phyloP scores from a whole-genome alignment of 192 early-diverging fungal species.

The Coemansia sp. region DNA sequence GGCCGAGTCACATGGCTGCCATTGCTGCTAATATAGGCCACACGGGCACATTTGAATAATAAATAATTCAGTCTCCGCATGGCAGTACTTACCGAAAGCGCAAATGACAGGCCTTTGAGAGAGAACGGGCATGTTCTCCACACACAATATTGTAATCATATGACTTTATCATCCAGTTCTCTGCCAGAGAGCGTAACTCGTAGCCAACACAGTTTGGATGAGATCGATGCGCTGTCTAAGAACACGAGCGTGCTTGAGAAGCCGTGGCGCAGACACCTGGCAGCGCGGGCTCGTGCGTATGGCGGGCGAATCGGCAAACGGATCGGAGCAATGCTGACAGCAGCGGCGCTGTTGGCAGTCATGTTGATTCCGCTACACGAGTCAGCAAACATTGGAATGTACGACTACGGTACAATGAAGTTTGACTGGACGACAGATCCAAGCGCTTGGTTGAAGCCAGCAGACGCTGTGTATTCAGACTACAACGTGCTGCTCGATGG shows the following conservation, averaged over 20 bases:
- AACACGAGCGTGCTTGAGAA: not conserved
- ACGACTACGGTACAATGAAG: slow-evolving; percentile 12
- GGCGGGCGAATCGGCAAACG: slow-evolving; percentile 12
- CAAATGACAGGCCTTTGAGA: not conserved
- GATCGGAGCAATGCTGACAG: slow-evolving; percentile 7
- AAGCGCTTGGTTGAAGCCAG: slow-evolving; percentile 20
- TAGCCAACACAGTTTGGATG: not conserved
- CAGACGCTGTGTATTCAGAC: slow-evolving; percentile 19
- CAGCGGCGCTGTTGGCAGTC: slow-evolving; percentile 12
- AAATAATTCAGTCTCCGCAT: not conserved
- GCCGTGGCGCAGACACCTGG: not conserved
- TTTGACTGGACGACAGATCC: slow-evolving; percentile 36
- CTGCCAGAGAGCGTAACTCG: not conserved
- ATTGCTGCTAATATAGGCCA: not conserved
- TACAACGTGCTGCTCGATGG: slow-evolving; percentile 65
- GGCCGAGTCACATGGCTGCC: not conserved
- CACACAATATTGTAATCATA: not conserved
- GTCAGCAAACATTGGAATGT: not conserved
- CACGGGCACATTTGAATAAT: not conserved
- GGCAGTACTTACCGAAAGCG: not conserved
- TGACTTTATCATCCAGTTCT: not conserved
- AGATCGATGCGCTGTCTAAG: not conserved
- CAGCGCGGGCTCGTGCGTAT: not conserved
- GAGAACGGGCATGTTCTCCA: not conserved
- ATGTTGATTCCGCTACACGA: slow-evolving; percentile 22